These are phyloP conservation scores for Gastrolobium villosum DNA, from an alignment of 306 rosid species.

Conservation along the genomic window DNA sequence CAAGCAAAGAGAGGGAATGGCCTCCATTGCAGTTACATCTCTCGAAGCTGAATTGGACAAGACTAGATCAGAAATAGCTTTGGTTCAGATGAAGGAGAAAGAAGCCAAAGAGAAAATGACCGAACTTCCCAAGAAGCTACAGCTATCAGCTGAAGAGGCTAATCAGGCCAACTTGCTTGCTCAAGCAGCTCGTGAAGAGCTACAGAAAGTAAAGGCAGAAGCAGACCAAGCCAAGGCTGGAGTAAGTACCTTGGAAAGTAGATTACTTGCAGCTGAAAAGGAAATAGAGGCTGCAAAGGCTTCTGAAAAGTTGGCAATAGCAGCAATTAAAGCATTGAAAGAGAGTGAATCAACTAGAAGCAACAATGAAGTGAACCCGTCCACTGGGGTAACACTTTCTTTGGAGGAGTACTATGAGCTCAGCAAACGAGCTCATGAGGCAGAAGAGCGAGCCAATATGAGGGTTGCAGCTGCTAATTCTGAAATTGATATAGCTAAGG, in stretches of 20 bases:
- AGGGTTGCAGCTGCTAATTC: constrained; percentile 83
- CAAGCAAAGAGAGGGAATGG: constrained; percentile 96
- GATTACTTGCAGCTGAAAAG: constrained; percentile 88
- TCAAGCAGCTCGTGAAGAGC: constrained; percentile 73
- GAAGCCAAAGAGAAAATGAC: constrained; percentile 83
- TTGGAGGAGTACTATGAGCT: constrained; percentile 95
- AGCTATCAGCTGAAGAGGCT: constrained; percentile 82
- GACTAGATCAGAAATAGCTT: constrained; percentile 88
- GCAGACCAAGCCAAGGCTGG: constrained; percentile 97
- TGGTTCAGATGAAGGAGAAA: constrained; percentile 93
- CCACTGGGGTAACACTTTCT: constrained; percentile 79
- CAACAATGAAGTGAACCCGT: constrained; percentile 62
- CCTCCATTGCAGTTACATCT: constrained; percentile 89
- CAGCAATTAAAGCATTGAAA: constrained; percentile 94
- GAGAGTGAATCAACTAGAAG: constrained; percentile 85
- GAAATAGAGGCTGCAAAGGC: constrained; percentile 98
- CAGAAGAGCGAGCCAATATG: constrained; percentile 85
- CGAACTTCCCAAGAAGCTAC: constrained; percentile 85
- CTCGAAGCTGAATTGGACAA: constrained; percentile 88
- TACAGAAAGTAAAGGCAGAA: constrained; percentile 80
- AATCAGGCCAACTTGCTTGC: constrained; percentile 86
- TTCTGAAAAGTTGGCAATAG: constrained; percentile 86
- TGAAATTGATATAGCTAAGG: constrained; percentile 81
- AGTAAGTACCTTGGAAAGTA: constrained; percentile 85
- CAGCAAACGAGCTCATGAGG: constrained; percentile 92